Percentiles rank a stretch among this genome's conserved stretches.
Conservation (phyloP, 2,329 filamentous ascomycete genomes). For the Penicillium concentricum region DNA sequence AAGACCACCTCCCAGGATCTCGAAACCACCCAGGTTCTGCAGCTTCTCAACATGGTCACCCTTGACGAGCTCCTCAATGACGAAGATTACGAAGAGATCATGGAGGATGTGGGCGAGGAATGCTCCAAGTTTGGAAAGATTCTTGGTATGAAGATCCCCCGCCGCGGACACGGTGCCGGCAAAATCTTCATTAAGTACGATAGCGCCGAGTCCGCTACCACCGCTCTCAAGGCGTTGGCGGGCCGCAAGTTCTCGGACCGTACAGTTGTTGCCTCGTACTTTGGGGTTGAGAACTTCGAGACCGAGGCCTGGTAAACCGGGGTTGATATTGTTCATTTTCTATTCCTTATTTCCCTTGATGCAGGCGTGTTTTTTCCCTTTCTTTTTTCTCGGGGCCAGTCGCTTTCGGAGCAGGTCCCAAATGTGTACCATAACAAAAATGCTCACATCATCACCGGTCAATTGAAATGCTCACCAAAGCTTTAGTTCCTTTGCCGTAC, state of each 20-base stretch:
- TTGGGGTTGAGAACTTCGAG: constrained; percentile 96
- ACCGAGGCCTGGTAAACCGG: constrained; percentile 24
- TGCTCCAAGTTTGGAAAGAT: constrained; percentile 87
- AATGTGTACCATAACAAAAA: constrained; percentile 14
- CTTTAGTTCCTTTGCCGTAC: neutral
- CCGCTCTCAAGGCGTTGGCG: constrained; percentile 83
- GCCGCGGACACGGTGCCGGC: constrained; percentile 83
- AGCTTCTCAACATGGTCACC: constrained; percentile 98
- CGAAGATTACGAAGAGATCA: constrained; percentile 97
- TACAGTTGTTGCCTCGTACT: constrained; percentile 95
- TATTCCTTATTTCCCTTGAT: constrained; percentile 7
- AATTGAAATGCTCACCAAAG: neutral
- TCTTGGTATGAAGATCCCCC: constrained; percentile 86
- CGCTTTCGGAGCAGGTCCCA: constrained; percentile 3
- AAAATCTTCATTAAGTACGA: constrained; percentile 98
- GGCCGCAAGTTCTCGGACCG: constrained; percentile 94
- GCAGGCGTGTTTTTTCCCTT: constrained; percentile 8
- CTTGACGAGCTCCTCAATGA: constrained; percentile 89
- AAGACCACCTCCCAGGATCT: constrained; percentile 78
- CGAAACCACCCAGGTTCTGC: constrained; percentile 79
- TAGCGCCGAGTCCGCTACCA: constrained; percentile 70
- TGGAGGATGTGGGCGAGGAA: constrained; percentile 90
- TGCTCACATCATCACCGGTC: constrained; percentile 3
- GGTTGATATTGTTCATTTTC: neutral
- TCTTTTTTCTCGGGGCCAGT: constrained; percentile 3